Evolutionary conservation across 1,139 yeast genomes (phyloP).

Genomic region (Candida tunisiensis): DNA sequence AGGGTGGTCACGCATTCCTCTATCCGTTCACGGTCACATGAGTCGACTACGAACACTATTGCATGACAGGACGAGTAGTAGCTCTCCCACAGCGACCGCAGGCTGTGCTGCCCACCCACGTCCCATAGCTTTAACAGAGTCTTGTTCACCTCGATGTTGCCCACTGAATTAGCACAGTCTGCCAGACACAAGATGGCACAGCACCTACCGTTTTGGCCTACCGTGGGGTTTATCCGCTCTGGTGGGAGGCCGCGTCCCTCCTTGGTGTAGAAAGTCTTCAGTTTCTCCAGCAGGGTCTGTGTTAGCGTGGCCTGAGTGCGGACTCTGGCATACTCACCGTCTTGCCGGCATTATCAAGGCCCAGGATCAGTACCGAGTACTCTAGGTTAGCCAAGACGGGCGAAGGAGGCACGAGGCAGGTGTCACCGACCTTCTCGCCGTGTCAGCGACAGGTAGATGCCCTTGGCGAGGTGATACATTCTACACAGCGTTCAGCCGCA

Average conservation of each 20-base stretch:
- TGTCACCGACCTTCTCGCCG: no score
- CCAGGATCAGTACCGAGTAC: slow-evolving; percentile 64
- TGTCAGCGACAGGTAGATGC: slow-evolving; percentile 39
- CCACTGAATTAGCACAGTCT: no score
- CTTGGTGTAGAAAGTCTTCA: slow-evolving; percentile 31
- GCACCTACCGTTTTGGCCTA: slow-evolving; percentile 74
- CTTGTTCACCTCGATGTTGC: slow-evolving; percentile 34
- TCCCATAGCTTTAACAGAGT: slow-evolving; percentile 79
- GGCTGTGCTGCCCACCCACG: slow-evolving; percentile 79
- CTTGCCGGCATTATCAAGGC: slow-evolving; percentile 93
- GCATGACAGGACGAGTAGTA: slow-evolving; percentile 83
- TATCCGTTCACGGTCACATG: slow-evolving; percentile 68
- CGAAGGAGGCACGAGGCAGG: no score
- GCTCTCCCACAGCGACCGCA: slow-evolving; percentile 74
- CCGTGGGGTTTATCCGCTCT: slow-evolving; percentile 42
- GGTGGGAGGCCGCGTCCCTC: slow-evolving; percentile 18
- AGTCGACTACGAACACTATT: slow-evolving; percentile 80
- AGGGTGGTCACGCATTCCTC: slow-evolving; percentile 66
- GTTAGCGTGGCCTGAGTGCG: no score
- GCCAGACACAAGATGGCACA: no score
- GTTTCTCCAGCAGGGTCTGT: slow-evolving; percentile 51
- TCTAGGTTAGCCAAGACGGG: no score
- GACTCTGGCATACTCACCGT: no score
- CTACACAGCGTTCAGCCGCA: no score
- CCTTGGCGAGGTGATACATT: slow-evolving; percentile 56